Base-by-base conservation (phyloP, 805 yeast genomes). In the Saccharomycopsis sp. region DNA sequence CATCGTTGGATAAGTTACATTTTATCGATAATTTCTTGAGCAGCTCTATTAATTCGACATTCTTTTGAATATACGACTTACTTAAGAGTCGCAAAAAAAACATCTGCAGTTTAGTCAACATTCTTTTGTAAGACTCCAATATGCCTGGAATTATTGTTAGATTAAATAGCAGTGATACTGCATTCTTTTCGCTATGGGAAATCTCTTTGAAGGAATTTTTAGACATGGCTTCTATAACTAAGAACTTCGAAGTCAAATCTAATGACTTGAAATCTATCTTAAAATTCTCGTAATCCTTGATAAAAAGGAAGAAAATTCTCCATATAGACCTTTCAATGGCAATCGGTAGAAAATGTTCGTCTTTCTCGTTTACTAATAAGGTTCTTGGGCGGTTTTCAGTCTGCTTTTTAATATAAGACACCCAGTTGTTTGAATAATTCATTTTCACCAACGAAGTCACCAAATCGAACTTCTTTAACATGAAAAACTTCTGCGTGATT, bases 251-350 rank as follows among this genome's bases (percentile, higher is more conserved):
- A 14, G 38, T 44, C 12, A 34, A n/a, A 2, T 25, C 49, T 23
- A 41, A 19, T n/a, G 54, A 22, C 34, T 47, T 20, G 17, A 47
- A 50, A 14, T 23, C 34, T 35, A n/a, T 23, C n/a, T 17, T 23
- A 2, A 58, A 22, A 12, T 24, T 12, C 22, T 34, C 50, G 35
- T 22, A 58, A 35, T 61, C 56, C 41, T 42, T 55, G 19, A 61
- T 41, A 41, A 61, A 61, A 47, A 61, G 50, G 61, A 53, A 61
- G 19, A 61, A 61, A 3, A 61, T 53, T 35, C 63, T 23, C 59
- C 61, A 61, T n/a, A 61, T 54, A 19, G 63, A 61, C n/a, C 63
- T 20, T 47, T 61, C 63, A 15, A 61, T 57, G 23, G 53, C 23
- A 3, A 22, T 23, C 14, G 61, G 54, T n/a, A 60, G 24, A 9